These are phyloP conservation scores for Tylopilus sp. DNA, from an alignment of 768 basidiomycete species.

Conservation along the genomic window DNA sequence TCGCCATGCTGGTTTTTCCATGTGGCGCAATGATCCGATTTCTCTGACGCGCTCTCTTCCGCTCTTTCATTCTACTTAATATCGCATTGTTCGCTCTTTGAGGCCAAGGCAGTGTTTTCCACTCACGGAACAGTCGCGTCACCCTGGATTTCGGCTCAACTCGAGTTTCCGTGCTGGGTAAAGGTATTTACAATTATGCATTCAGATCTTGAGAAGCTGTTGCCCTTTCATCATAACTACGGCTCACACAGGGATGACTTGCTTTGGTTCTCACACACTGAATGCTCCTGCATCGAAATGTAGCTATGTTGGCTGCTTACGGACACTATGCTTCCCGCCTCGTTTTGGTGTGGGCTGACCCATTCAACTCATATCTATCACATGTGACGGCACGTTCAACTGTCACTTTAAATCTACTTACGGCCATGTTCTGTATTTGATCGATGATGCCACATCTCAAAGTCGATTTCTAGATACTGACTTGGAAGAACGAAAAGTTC, in stretches of 20 bases:
- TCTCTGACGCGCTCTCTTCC: neutral
- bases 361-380: constrained; percentile 1
- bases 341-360: constrained; percentile 5
- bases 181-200: constrained; percentile 8
- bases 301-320: neutral
- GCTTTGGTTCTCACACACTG: neutral
- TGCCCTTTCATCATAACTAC: too few species aligned
- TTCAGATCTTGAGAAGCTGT: neutral
- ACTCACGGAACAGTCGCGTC: constrained; percentile 6
- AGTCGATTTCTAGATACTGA: constrained; percentile 3
- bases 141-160: constrained; percentile 9
- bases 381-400: neutral
- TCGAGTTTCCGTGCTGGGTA: constrained; percentile 7
- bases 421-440: constrained; percentile 1
- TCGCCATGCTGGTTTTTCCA: constrained; percentile 4
- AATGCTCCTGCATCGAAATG: constrained; percentile 7
- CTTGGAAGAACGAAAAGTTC: constrained; percentile 3
- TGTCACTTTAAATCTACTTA: neutral
- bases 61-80: constrained; percentile 18
- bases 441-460: constrained; percentile 7
- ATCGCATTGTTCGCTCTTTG: constrained; percentile 21
- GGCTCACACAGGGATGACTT: constrained; percentile 5
- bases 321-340: neutral
- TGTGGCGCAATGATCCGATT: neutral
- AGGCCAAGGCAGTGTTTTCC: constrained; percentile 20